A percentile compares a stretch with the other conserved stretches of the same genome.
Evolutionary conservation across 441 rosid genomes (phyloP).

Genomic region (Brassica hybrid): DNA sequence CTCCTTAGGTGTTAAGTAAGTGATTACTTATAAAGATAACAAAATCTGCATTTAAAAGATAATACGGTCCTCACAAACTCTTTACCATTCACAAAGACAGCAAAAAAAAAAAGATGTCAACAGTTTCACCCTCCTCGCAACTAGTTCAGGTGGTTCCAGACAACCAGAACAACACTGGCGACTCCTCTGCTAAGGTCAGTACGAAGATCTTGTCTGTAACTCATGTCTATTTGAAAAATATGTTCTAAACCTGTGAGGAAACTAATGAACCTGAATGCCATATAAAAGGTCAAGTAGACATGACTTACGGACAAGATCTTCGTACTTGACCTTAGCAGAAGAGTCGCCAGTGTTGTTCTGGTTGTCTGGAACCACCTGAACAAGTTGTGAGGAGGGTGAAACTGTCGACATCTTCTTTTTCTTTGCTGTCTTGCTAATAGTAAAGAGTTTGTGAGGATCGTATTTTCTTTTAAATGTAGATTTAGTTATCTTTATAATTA

Average conservation of each 20-base stretch:
- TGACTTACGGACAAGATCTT: constrained; percentile 69
- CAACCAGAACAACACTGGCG: constrained; percentile 35
- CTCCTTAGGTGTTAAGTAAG: neutral
- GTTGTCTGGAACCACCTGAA: constrained; percentile 42
- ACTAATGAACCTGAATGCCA: no score
- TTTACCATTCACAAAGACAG: constrained; percentile 36
- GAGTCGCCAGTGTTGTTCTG: constrained; percentile 48
- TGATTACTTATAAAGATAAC: neutral
- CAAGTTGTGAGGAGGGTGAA: constrained; percentile 46
- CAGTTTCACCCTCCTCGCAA: no score
- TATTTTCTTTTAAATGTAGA: constrained; percentile 19
- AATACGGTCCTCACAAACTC: constrained; percentile 31
- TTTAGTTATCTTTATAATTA: neutral
- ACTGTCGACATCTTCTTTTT: constrained; percentile 45
- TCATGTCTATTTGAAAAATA: neutral
- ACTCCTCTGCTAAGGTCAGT: constrained; percentile 58
- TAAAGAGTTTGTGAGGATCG: constrained; percentile 28
- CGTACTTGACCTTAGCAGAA: constrained; percentile 53
- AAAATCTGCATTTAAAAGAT: constrained; percentile 14
- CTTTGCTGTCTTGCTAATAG: constrained; percentile 30
- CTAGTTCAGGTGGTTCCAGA: constrained; percentile 41
- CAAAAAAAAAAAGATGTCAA: constrained; percentile 31
- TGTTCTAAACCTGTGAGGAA: no score
- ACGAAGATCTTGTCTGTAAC: constrained; percentile 62
- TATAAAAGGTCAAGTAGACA: no score